Evolutionary conservation across 768 basidiomycete genomes (phyloP), one percentile per base, ranked within the genome.

Genomic region (Termitomyces heimii): DNA sequence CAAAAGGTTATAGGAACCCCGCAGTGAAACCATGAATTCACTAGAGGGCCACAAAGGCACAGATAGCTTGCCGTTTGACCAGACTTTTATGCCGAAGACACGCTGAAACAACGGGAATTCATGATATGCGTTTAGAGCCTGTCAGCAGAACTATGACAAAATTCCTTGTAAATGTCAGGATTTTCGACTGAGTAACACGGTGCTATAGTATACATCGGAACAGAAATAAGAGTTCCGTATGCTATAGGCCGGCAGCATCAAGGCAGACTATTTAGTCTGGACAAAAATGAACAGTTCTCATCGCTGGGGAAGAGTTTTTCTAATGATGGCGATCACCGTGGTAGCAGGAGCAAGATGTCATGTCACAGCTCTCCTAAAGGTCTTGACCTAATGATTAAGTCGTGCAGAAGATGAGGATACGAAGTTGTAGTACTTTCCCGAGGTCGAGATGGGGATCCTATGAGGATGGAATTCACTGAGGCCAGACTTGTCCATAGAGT

Each of bases 21-120:
- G 24, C 26, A 45, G 8, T 46, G 8, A 18, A 14, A 32, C 22
- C n/a, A 20, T 22, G 12, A 35, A 31, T 31, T 5, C 46, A 20
- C 8, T 20, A n/a, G n/a, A 4, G 3, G 1, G 13, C 34, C 34
- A 34, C 34, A 14, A 32, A 10, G 14, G 35, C 35, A 35, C 35
- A 35, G 12, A 32, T 32, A 32, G 32, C 13, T 35, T 35, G 34
- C 14, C 35, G 74, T 35, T 34, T 34, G 7, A 34, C n/a, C n/a
- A n/a, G n/a, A n/a, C n/a, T n/a, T n/a, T n/a, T n/a, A n/a, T n/a
- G n/a, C n/a, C n/a, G n/a, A n/a, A n/a, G n/a, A n/a, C n/a, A n/a
- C n/a, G n/a, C n/a, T n/a, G n/a, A n/a, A n/a, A n/a, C n/a, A n/a
- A n/a, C n/a, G n/a, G n/a, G n/a, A n/a, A n/a, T n/a, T n/a, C n/a